phyloP scores from a whole-genome alignment of 1,284 basidiomycete species.

The Rhizoctonia solani region DNA sequence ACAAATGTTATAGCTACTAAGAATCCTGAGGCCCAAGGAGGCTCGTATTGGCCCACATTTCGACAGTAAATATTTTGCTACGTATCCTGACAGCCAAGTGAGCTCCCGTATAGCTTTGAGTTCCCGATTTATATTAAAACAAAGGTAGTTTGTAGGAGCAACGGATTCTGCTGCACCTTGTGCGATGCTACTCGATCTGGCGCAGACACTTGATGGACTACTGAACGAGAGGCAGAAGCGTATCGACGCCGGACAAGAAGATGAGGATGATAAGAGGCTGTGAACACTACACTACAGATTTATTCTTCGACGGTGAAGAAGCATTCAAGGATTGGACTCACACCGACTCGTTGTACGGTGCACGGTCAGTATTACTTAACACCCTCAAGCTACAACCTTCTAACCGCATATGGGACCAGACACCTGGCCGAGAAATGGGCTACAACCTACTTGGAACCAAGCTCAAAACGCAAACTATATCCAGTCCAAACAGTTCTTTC shows the following conservation, averaged over 20 bases:
- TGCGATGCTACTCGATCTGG: constrained; percentile 89
- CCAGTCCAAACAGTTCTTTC: constrained; percentile 64
- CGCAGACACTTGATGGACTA: constrained; percentile 74
- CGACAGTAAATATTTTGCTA: constrained; percentile 89
- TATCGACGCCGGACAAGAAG: constrained; percentile 56
- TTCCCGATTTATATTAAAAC: background rate
- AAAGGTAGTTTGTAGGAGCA: constrained; percentile 85
- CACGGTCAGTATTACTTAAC: constrained; percentile 62
- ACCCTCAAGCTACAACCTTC: background rate
- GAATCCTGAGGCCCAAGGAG: constrained; percentile 80
- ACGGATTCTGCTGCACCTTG: constrained; percentile 97
- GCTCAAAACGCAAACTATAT: constrained; percentile 61
- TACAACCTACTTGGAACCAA: constrained; percentile 62
- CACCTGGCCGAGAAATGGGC: constrained; percentile 87
- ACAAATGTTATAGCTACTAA: constrained; percentile 95
- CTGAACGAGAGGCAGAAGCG: constrained; percentile 65
- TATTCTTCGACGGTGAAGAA: constrained; percentile 99
- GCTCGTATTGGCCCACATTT: constrained; percentile 90
- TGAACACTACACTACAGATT: constrained; percentile 86
- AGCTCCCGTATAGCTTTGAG: constrained; percentile 41
- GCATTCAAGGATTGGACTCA: constrained; percentile 91
- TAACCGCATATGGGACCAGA: constrained; percentile 49
- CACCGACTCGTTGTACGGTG: constrained; percentile 92
- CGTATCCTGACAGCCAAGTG: constrained; percentile 73
- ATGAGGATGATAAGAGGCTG: constrained; percentile 72